Evolutionary conservation across 2,329 filamentous ascomycete genomes (phyloP).

Genomic region (Gnomoniopsis smithogilvyi): DNA sequence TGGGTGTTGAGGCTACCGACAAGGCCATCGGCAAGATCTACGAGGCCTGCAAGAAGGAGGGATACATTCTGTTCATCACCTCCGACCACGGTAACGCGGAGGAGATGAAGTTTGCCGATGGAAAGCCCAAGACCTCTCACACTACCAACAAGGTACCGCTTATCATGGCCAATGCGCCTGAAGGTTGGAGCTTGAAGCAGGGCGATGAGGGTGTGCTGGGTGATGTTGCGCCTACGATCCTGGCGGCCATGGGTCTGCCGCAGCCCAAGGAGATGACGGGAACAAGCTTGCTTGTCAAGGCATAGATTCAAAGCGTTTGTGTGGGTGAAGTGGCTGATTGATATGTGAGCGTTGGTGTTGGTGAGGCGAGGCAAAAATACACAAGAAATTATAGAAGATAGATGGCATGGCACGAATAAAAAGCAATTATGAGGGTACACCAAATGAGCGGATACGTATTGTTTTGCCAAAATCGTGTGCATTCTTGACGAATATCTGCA

Average conservation of each 20-base stretch:
- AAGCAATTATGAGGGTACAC: too few relatives aligned
- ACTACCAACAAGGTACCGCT: slow-evolving; percentile 98
- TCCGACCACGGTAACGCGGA: slow-evolving; percentile 97
- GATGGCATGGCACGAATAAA: not conserved
- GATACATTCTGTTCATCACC: slow-evolving; percentile 93
- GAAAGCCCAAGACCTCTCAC: slow-evolving; percentile 96
- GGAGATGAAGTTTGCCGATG: slow-evolving; percentile 96
- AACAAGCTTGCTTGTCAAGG: slow-evolving; percentile 76
- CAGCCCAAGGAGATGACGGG: slow-evolving; percentile 94
- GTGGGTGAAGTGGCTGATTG: not conserved
- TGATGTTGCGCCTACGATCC: slow-evolving; percentile 92
- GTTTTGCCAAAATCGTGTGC: too few relatives aligned
- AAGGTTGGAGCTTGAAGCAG: slow-evolving; percentile 83
- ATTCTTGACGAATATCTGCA: too few relatives aligned
- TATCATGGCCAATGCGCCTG: slow-evolving; percentile 94
- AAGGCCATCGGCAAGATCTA: slow-evolving; percentile 90
- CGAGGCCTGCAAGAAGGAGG: slow-evolving; percentile 89
- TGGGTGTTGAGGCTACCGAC: slow-evolving; percentile 83
- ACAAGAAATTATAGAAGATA: not conserved
- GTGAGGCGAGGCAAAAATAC: not conserved
- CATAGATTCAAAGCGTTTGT: slow-evolving; percentile 30
- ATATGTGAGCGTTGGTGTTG: not conserved
- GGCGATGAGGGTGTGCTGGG: slow-evolving; percentile 79
- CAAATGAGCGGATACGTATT: too few relatives aligned
- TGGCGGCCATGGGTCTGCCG: slow-evolving; percentile 85